Evolutionary conservation across 2,329 filamentous ascomycete genomes (phyloP).

Genomic region (Juglanconis oblonga): DNA sequence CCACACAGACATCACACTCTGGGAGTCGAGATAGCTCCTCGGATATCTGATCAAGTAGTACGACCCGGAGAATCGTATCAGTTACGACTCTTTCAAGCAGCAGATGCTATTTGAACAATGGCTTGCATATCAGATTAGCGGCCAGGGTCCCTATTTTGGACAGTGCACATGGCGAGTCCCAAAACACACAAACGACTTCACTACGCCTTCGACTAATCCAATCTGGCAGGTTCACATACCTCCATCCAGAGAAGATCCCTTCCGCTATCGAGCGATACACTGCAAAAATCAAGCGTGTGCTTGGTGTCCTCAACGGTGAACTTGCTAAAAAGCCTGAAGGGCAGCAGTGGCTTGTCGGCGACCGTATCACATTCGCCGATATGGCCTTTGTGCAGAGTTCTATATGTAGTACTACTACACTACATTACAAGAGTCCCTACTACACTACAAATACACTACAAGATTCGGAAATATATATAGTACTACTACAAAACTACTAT

Average conservation of each 20-base stretch:
- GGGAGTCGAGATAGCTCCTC: conserved; percentile 42
- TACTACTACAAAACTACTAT: too few relatives aligned
- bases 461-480: too few relatives aligned
- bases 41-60: conserved; percentile 38
- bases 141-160: conserved; percentile 44
- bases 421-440: too few relatives aligned
- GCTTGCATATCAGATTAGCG: conserved; percentile 41
- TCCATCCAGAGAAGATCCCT: not conserved
- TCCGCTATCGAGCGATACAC: conserved; percentile 6
- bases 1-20: conserved; percentile 40
- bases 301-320: conserved; percentile 31
- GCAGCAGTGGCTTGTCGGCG: conserved; percentile 11
- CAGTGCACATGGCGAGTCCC: conserved; percentile 22
- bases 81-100: conserved; percentile 19
- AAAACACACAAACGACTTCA: too few relatives aligned
- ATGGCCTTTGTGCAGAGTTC: not conserved
- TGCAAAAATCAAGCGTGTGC: not conserved
- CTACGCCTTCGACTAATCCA: too few relatives aligned
- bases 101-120: conserved; percentile 25
- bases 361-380: conserved; percentile 6
- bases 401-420: too few relatives aligned
- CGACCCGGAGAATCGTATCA: conserved; percentile 22
- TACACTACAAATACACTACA: too few relatives aligned
- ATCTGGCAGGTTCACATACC: conserved; percentile 31
- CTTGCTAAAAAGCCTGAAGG: conserved; percentile 18